Conservation (phyloP, 2,329 filamentous ascomycete species). For the Fusarium luffae region DNA sequence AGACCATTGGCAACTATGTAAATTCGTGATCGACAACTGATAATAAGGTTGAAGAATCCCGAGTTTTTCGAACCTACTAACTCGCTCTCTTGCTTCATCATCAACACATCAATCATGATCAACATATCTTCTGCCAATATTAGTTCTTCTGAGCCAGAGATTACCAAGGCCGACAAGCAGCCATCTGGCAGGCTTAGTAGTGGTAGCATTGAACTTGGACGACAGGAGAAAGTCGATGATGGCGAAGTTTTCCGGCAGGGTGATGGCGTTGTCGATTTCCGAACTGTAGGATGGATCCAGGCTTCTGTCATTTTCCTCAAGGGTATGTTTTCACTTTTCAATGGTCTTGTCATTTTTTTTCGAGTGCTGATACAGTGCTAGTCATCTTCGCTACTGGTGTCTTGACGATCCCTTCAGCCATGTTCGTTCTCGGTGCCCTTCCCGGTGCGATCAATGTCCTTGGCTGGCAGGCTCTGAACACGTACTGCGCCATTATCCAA, state of each 20-base stretch:
- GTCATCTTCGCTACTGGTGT: conserved; percentile 58
- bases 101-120: neutral
- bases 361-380: conserved; percentile 19
- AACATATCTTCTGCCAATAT: conserved; percentile 12
- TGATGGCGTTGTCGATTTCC: conserved; percentile 57
- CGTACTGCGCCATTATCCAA: conserved; percentile 54
- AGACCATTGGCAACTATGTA: neutral
- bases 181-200: conserved; percentile 11
- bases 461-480: conserved; percentile 55
- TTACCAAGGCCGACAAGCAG: conserved; percentile 19
- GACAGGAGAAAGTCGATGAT: conserved; percentile 41
- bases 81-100: neutral
- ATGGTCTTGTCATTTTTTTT: neutral
- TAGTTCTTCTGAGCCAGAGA: conserved; percentile 20
- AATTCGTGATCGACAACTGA: conserved; percentile 16
- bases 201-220: conserved; percentile 36
- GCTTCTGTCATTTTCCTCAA: conserved; percentile 61
- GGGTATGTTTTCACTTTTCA: conserved; percentile 37
- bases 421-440: conserved; percentile 56
- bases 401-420: conserved; percentile 55
- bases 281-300: conserved; percentile 60
- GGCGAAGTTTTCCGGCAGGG: conserved; percentile 59
- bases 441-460: conserved; percentile 57
- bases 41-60: conserved; percentile 5
- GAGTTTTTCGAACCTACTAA: neutral